Base-by-base conservation (phyloP, 768 basidiomycete species). In the Pleurotus sapidus region DNA sequence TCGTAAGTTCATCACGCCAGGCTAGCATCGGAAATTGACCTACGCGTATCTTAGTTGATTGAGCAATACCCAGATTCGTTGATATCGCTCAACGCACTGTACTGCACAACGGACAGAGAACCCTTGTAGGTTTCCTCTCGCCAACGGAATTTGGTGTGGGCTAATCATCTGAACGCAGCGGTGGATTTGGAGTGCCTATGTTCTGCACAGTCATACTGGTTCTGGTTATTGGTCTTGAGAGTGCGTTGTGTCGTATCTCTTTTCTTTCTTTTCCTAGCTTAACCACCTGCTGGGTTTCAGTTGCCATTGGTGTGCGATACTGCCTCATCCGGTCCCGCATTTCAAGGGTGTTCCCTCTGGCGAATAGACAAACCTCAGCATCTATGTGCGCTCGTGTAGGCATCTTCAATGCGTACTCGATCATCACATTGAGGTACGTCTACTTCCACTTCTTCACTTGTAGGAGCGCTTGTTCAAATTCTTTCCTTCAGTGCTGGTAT, bases 351-450 rank as follows among this genome's bases (percentile, higher is more conserved):
- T 82, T 78, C 59, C 80, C 78, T 15, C 64, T 82, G 57, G 74
- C 70, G 20, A 61, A 67, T 15, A 66, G 69, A 53, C 68, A 63
- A 27, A 71, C 71, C 5, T 77, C 77, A 5, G 62, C 64, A 27
- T 68, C 73, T 5, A 61, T 77, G 11, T 68, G 74, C 47, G 63
- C 78, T 46, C 73, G 81, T 18, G 61, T 77, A 24, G 63, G 68
- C 3, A 61, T 80, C 5, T 82, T 84, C 59, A 78, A 75, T 54
- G 46, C 78, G 1, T 80, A 80, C 51, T 74, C 77, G 11, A 62
- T 78, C 25, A 64, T 77, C 30, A 72, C 75, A 6, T 58, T 84
- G 18, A 68, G 71, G 82, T 83, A 64, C 45, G 77, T 1, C 48
- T 25, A 30, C 38, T 45, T 23, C 8, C 11, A 20, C 25, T 37